Evolutionary conservation across 2,329 filamentous ascomycete species (phyloP), one percentile per base, ranked within the genome.

Genomic region (Daldinia sp.): DNA sequence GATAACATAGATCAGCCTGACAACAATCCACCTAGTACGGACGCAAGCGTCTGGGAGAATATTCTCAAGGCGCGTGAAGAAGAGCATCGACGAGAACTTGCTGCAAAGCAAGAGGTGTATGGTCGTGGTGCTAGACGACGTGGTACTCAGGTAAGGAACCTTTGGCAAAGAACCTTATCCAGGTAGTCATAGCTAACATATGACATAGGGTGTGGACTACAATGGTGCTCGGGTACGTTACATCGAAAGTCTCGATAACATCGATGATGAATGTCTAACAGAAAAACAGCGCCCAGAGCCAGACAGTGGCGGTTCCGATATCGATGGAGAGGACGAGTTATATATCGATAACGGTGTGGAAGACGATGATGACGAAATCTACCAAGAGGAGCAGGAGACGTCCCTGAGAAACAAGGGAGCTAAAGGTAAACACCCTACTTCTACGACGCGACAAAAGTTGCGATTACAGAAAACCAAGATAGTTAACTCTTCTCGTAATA

Each of bases 1-100:
- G 89, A 90, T 15, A 83, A 86, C 21, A 74, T 91, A 19, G 81
- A 86, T 43, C 81, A 83, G 37, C 78, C 80, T 4, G 80, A 83
- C 1, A 83, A 85, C 5, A 80, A 84, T 4, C 75, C 82, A 6
- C 80, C 82, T 0, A 29, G 64, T 11, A 82, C 89, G 8, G 89
- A 89, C 71, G 83, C 86, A 11, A 88, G 87, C 32, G 87, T 96
- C 0, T 99, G 96, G 96, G 93, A 96, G 55, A 90, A 89, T 70
- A 97, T 99, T 62, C 81, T 99, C 32, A 87, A 89, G 54, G 87
- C 96, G 73, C 88, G 95, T 66, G 92, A 96, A 76, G 87, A 86
- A 39, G 87, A 90, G 56, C 94, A 93, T 2, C 84, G 86, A n/a
- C 87, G 87, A 58, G 88, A 93, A 70, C 87, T 88, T 6, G 88